Evolutionary conservation across 306 rosid genomes (phyloP), one percentile per base, ranked within the genome.

Genomic region (Castanospermum australe): DNA sequence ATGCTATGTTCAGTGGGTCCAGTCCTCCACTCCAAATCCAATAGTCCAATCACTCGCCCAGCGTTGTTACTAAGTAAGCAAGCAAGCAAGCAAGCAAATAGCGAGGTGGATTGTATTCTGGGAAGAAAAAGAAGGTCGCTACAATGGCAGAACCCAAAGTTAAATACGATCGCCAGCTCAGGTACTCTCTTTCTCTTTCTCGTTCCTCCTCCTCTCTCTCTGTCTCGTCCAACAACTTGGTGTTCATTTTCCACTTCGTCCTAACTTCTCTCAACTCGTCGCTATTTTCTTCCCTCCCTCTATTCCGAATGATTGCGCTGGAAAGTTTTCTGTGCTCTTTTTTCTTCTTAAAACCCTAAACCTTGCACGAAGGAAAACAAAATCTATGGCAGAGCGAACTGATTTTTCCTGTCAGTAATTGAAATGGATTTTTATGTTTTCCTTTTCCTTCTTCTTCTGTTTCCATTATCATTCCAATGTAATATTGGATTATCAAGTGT

Each of bases 131-230:
- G 2, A 11, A 15, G 35, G 4, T 33, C 74, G 35, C 55, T 64
- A 33, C 75, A 85, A 92, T 92, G 97, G 94, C 90, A n/a, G 97
- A 92, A 81, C 91, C 91, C 79, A 92, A 87, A 77, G 77, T 81
- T 80, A 92, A 92, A 71, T 92, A 92, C 88, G 97, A 89, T 85
- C 97, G 97, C 52, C 97, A 92, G 69, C 97, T 92, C 89, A 88
- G 97, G 97, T 92, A 76, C 73, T 39, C 32, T 52, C 28, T 50
- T 22, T 3, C 13, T 8, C 24, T 28, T 28, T 28, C 32, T 28
- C 32, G 32, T 28, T 28, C 32, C 3, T 65, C 51, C 10, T 38
- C 52, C 11, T n/a, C n/a, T n/a, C n/a, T n/a, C n/a, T n/a, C n/a
- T n/a, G n/a, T n/a, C n/a, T n/a, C n/a, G n/a, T n/a, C n/a, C n/a